phyloP scores from a whole-genome alignment of 495 filamentous ascomycete genomes.

The Penicillium crystallinum region DNA sequence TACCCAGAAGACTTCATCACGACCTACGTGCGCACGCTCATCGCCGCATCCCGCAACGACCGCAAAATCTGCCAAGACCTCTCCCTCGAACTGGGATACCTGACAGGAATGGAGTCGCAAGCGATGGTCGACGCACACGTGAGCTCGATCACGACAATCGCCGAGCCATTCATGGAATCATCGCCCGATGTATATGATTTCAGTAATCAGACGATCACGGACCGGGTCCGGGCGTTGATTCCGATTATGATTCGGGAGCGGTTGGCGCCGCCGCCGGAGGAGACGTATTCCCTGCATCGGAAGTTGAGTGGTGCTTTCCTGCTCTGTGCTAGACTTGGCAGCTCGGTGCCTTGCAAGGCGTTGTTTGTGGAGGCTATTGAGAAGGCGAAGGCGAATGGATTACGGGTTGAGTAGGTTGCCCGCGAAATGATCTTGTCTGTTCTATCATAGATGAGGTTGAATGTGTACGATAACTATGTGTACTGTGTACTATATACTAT shows the following conservation, averaged over 20 bases:
- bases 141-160: slow-evolving; percentile 74
- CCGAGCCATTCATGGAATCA: slow-evolving; percentile 75
- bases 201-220: slow-evolving; percentile 88
- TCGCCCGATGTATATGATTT: slow-evolving; percentile 91
- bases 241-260: slow-evolving; percentile 89
- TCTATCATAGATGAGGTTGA: not conserved
- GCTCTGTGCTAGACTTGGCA: slow-evolving; percentile 81
- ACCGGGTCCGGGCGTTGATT: slow-evolving; percentile 78
- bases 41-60: slow-evolving; percentile 70
- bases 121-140: slow-evolving; percentile 86
- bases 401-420: slow-evolving; percentile 3
- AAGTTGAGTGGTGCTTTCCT: slow-evolving; percentile 96
- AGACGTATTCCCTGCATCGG: slow-evolving; percentile 93
- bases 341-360: slow-evolving; percentile 71
- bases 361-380: slow-evolving; percentile 67
- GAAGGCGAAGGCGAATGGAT: slow-evolving; percentile 34
- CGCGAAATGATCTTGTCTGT: not conserved
- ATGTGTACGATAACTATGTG: not conserved
- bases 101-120: slow-evolving; percentile 80
- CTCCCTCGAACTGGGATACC: slow-evolving; percentile 80
- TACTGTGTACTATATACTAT: not conserved
- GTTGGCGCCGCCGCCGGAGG: slow-evolving; percentile 86
- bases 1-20: slow-evolving; percentile 74
- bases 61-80: slow-evolving; percentile 55
- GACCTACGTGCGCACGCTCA: slow-evolving; percentile 70